phyloP scores from a whole-genome alignment of 1,284 basidiomycete species.

The Trichosporon sp. region DNA sequence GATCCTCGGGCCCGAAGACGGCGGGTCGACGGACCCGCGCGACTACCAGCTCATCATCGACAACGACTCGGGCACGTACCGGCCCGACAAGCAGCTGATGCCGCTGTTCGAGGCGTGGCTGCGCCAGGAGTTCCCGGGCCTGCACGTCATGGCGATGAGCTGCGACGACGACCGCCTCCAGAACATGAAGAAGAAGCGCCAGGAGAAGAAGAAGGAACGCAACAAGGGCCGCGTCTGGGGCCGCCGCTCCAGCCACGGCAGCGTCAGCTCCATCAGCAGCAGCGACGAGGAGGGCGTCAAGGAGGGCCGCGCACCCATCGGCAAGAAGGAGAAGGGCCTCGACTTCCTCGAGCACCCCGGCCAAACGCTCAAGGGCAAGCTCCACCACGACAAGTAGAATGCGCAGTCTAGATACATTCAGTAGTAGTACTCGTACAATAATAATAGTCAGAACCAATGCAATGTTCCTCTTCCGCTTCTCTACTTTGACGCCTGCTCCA shows the following conservation, averaged over 20 bases:
- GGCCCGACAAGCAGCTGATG: conserved; percentile 51
- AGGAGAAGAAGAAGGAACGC: conserved; percentile 4
- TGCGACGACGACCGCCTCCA: conserved; percentile 56
- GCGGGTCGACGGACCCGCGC: conserved; percentile 30
- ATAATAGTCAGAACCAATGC: background rate
- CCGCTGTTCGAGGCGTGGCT: conserved; percentile 50
- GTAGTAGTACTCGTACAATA: background rate
- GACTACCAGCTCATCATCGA: conserved; percentile 56
- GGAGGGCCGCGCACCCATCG: background rate
- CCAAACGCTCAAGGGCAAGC: background rate
- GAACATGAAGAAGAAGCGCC: conserved; percentile 42
- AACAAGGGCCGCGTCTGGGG: background rate
- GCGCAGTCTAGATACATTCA: background rate
- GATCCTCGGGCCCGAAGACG: conserved; percentile 4
- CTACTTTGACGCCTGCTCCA: background rate
- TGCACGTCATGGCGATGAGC: conserved; percentile 58
- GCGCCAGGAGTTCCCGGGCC: conserved; percentile 64
- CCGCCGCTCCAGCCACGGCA: background rate
- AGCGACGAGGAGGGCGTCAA: conserved; percentile 8
- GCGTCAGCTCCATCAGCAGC: background rate
- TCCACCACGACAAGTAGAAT: background rate
- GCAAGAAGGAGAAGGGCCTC: conserved; percentile 6
- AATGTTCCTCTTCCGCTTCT: background rate
- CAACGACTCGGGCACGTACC: conserved; percentile 56
- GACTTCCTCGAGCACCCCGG: conserved; percentile 6